Evolutionary conservation across 164 flowering plant genomes (phyloP).

Genomic region (Berberis thunbergii): DNA sequence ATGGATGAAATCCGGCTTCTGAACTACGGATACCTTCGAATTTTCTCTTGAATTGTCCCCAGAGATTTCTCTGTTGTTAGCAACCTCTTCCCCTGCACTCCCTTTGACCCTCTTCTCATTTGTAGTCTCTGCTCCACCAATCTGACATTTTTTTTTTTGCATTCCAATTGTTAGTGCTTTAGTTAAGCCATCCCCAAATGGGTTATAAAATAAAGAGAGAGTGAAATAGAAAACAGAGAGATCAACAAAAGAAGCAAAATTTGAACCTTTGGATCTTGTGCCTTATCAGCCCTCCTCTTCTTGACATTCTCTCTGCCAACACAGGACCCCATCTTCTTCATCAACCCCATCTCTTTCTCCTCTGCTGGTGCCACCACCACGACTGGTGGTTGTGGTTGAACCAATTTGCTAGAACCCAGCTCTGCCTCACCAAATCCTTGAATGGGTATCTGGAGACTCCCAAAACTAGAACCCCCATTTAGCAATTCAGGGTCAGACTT

Average conservation of each 20-base stretch:
- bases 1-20: slow-evolving; percentile 84
- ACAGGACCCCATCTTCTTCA: slow-evolving; percentile 20
- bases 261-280: slow-evolving; percentile 26
- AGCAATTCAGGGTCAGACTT: slow-evolving; percentile 40
- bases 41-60: slow-evolving; percentile 49
- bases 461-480: slow-evolving; percentile 38
- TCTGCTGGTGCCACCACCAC: not conserved
- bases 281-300: slow-evolving; percentile 58
- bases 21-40: slow-evolving; percentile 62
- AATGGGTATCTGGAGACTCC: slow-evolving; percentile 5
- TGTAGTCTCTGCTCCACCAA: slow-evolving; percentile 26
- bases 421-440: not conserved
- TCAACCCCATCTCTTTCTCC: slow-evolving; percentile 13
- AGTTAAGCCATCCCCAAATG: not conserved
- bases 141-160: slow-evolving; percentile 14
- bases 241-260: slow-evolving; percentile 7
- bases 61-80: slow-evolving; percentile 39
- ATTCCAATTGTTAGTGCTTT: not conserved
- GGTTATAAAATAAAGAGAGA: no score
- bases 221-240: no score
- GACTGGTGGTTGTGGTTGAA: slow-evolving; percentile 22
- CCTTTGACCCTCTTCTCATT: slow-evolving; percentile 50
- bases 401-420: slow-evolving; percentile 6
- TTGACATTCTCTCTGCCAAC: slow-evolving; percentile 17
- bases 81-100: slow-evolving; percentile 35